Evolutionary conservation across 75 land plant genomes (phyloP), one percentile per base, ranked within the genome.

Genomic region (Selaginella moellendorffii): DNA sequence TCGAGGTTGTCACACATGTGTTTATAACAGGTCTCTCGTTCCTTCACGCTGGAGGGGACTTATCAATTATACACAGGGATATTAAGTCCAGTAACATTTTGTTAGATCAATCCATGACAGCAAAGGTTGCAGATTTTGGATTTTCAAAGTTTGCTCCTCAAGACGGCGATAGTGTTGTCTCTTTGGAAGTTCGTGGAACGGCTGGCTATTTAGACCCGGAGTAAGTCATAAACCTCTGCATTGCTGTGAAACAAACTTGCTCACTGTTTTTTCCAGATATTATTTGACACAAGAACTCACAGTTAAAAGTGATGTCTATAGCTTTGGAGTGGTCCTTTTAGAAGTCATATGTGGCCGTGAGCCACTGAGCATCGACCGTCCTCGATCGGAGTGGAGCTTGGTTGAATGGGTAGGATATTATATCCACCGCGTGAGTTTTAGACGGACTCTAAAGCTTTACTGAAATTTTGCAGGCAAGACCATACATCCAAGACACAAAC

Each of bases 121-220:
- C 69, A 0, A 68, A 68, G 27, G 64, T 68, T n/a, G 65, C 61
- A 0, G 66, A 68, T 54, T 68, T 68, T 24, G 66, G 67, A 21
- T 18, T 61, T 24, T 28, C 69, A 9, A 68, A 68, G 69, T 61
- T 66, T 24, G 36, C 69, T n/a, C 27, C 25, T 2, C 5, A 5
- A 2, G 69, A 68, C 61, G 82, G 77, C 27, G 79, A 71, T 23
- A 81, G 71, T 63, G 69, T 74, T 31, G 74, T 61, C 59, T 79
- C 82, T 25, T 31, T 75, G 19, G 85, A 77, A 75, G 88, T 82
- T 19, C 65, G 80, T 61, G 88, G 85, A 28, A 82, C 88, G 0
- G 76, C 85, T 64, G 82, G 88, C 21, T 85, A 85, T 54, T 54
- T 85, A 56, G 88, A 85, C 62, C 88, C 88, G 18, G 88, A 85